A percentile compares a stretch with the other conserved stretches of the same genome.
Evolutionary conservation across 1,284 basidiomycete genomes (phyloP).

Genomic region (Papiliotrema terrestris): DNA sequence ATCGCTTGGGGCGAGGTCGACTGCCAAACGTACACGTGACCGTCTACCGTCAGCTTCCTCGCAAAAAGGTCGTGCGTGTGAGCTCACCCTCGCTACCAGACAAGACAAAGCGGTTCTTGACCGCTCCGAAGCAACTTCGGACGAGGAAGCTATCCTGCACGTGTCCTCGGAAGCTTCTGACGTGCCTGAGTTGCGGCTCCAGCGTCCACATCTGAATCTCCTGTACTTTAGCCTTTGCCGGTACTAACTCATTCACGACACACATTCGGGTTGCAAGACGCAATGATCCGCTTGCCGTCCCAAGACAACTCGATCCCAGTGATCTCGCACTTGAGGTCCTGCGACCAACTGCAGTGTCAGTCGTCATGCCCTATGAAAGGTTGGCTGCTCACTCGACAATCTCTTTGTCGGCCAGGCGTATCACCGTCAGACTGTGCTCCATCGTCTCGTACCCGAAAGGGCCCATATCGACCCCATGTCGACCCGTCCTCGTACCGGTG

Average conservation of each 20-base stretch:
- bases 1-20: constrained; percentile 75
- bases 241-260: constrained; percentile 42
- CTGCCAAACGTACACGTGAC: constrained; percentile 93
- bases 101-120: constrained; percentile 80
- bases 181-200: constrained; percentile 58
- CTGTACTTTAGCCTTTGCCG: constrained; percentile 48
- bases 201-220: constrained; percentile 88
- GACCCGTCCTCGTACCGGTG: background rate
- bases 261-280: constrained; percentile 82
- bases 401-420: constrained; percentile 35
- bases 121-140: constrained; percentile 90
- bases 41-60: constrained; percentile 61
- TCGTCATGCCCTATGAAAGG: background rate
- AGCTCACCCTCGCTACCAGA: constrained; percentile 88
- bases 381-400: constrained; percentile 31
- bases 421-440: constrained; percentile 37
- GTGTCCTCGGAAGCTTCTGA: constrained; percentile 77
- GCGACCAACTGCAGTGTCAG: constrained; percentile 17
- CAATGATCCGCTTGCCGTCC: constrained; percentile 80
- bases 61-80: too few species aligned
- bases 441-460: constrained; percentile 33
- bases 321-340: constrained; percentile 57
- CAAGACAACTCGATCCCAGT: constrained; percentile 83
- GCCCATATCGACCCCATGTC: background rate
- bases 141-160: constrained; percentile 78